Percentiles rank a stretch among this genome's conserved stretches.
Evolutionary conservation across 257 asterid genomes (phyloP).

Genomic region (Lantana camara): DNA sequence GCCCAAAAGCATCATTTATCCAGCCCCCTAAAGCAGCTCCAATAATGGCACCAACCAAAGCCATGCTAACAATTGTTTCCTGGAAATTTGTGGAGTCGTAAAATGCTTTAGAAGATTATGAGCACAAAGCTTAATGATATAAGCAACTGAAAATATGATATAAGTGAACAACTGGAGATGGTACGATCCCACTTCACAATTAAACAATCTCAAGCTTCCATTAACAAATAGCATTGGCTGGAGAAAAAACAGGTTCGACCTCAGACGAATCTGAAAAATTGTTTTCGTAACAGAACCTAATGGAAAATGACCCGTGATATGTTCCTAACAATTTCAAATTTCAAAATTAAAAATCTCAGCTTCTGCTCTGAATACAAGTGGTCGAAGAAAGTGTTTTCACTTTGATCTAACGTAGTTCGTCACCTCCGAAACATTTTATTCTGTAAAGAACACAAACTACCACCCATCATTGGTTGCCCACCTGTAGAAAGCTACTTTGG

Average conservation of each 20-base stretch:
- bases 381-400: background rate
- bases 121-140: background rate
- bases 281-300: constrained; percentile 1
- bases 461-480: constrained; percentile 20
- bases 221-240: background rate
- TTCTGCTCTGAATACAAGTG: background rate
- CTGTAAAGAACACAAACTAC: constrained; percentile 11
- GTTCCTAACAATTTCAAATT: no score
- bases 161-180: constrained; percentile 1
- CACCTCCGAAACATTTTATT: background rate
- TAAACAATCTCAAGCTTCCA: background rate
- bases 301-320: no score
- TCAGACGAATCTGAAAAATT: background rate
- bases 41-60: constrained; percentile 87
- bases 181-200: background rate
- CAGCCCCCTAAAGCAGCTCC: constrained; percentile 96
- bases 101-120: background rate
- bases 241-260: background rate
- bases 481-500: constrained; percentile 92
- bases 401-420: background rate
- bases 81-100: constrained; percentile 35
- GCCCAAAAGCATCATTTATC: constrained; percentile 84
- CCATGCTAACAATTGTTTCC: constrained; percentile 99
- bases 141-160: background rate
- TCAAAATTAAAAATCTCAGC: no score